Conservation (phyloP, 2,329 filamentous ascomycete species). For the Xylaria sp. region DNA sequence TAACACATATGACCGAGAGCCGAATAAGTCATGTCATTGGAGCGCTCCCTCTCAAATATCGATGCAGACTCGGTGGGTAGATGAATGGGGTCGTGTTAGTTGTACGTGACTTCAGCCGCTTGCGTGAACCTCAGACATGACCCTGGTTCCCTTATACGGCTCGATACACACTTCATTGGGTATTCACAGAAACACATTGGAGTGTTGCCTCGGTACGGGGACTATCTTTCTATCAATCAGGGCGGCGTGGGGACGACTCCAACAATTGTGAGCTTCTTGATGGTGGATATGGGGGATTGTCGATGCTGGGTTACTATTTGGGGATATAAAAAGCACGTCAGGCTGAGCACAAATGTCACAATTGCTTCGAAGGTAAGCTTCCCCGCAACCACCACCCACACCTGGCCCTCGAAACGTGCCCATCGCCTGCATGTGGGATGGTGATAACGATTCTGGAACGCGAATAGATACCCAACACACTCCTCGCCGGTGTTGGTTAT, state of each 20-base stretch:
- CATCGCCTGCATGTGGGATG: slow-evolving; percentile 20
- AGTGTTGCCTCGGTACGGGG: background rate
- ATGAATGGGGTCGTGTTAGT: background rate
- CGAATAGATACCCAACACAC: slow-evolving; percentile 19
- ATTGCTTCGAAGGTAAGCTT: slow-evolving; percentile 32
- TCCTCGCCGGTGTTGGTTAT: slow-evolving; percentile 30
- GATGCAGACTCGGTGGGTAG: background rate
- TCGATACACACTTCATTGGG: background rate
- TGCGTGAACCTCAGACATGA: background rate
- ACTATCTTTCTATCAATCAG: background rate
- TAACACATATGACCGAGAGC: slow-evolving; percentile 6
- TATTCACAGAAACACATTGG: background rate
- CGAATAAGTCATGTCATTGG: background rate
- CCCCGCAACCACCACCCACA: slow-evolving; percentile 38
- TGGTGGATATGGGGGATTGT: slow-evolving; percentile 15
- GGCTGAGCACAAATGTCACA: slow-evolving; percentile 40
- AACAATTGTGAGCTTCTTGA: slow-evolving; percentile 4
- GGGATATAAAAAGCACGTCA: slow-evolving; percentile 41
- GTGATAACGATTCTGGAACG: slow-evolving; percentile 14
- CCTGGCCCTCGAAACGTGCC: slow-evolving; percentile 21
- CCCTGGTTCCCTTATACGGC: background rate
- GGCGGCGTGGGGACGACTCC: slow-evolving; percentile 1
- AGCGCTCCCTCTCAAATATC: background rate
- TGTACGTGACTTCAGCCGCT: background rate
- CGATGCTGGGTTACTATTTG: slow-evolving; percentile 18